Percentiles rank a stretch among this genome's conserved stretches.
phyloP scores from a whole-genome alignment of 1,139 yeast genomes.

The Magnusiomyces paraingens region DNA sequence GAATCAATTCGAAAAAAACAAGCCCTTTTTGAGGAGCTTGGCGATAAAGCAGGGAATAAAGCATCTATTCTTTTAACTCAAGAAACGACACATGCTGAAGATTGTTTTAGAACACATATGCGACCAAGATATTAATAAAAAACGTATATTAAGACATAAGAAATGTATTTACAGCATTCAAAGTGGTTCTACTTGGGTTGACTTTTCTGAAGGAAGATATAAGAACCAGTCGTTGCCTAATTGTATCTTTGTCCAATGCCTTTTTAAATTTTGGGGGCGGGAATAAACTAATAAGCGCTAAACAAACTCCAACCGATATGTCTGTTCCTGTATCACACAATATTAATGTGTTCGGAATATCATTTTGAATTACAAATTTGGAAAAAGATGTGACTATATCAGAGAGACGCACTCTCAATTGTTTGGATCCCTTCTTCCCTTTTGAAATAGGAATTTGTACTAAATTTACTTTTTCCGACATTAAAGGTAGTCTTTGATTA shows the following conservation, averaged over 20 bases:
- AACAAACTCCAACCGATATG: constrained; percentile 53
- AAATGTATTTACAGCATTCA: constrained; percentile 40
- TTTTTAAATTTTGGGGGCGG: constrained; percentile 32
- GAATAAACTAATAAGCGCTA: constrained; percentile 45
- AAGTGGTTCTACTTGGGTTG: constrained; percentile 72
- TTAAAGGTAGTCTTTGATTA: not conserved
- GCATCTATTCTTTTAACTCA: not conserved
- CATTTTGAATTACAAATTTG: constrained; percentile 5
- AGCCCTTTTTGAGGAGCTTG: constrained; percentile 22
- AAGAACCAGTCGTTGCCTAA: constrained; percentile 51
- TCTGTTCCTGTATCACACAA: constrained; percentile 64
- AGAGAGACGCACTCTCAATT: constrained; percentile 43
- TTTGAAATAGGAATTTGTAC: constrained; percentile 30
- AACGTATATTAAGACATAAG: constrained; percentile 23
- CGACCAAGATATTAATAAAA: not conserved
- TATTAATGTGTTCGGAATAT: constrained; percentile 32
- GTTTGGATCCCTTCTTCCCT: constrained; percentile 60
- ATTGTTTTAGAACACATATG: not conserved
- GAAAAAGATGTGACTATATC: constrained; percentile 30
- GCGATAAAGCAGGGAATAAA: constrained; percentile 18
- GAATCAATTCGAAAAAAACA: constrained; percentile 19
- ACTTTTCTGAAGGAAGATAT: constrained; percentile 43
- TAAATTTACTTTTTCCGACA: not conserved
- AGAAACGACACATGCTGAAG: constrained; percentile 16
- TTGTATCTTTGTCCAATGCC: constrained; percentile 32